Evolutionary conservation across 352 stramenopile species (phyloP), one percentile per base, ranked within the genome.

Genomic region (Phytophthora hybrid): DNA sequence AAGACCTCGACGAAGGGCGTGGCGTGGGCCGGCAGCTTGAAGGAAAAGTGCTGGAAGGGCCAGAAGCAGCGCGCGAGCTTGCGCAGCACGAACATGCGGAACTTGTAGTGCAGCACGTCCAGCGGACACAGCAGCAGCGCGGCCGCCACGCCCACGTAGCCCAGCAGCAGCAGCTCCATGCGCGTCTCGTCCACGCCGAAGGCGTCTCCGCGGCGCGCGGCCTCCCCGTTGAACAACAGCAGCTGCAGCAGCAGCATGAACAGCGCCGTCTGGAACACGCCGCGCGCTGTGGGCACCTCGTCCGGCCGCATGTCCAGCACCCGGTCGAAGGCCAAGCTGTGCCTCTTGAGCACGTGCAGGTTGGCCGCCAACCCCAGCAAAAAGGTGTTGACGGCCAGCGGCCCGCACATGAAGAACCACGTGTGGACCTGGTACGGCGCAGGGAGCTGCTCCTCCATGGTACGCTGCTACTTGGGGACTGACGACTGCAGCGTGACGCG

Each of bases 391-490:
- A 91, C 71, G 13, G 88, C 86, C 19, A 95, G 72, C 58, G 88
- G 88, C 3, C 88, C 88, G 66, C 84, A 91, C 74, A 95, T 81
- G 75, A 95, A 95, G 80, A 91, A 95, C 86, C 84, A 93, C 68
- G 80, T 88, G 72, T 81, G 84, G 19, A 84, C 78, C 32, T 62
- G 71, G 60, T 77, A 81, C 53, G 54, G 58, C 46, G 66, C 66
- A 23, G 76, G 68, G n/a, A 69, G 59, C 59, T 71, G 63, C 53
- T 71, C 60, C 56, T 72, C 73, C 72, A 72, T 72, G 18, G n/a
- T 47, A 14, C 39, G 1, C 13, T 19, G 41, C 41, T 19, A 49
- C 13, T 49, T 49, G 14, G 41, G 16, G 41, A 49, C 41, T 49
- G 41, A 49, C 34, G 34, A 14, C 1, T 41, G 34, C 34, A 3